Conservation (phyloP, 2,329 filamentous ascomycete genomes). For the Colletotrichum sp. region DNA sequence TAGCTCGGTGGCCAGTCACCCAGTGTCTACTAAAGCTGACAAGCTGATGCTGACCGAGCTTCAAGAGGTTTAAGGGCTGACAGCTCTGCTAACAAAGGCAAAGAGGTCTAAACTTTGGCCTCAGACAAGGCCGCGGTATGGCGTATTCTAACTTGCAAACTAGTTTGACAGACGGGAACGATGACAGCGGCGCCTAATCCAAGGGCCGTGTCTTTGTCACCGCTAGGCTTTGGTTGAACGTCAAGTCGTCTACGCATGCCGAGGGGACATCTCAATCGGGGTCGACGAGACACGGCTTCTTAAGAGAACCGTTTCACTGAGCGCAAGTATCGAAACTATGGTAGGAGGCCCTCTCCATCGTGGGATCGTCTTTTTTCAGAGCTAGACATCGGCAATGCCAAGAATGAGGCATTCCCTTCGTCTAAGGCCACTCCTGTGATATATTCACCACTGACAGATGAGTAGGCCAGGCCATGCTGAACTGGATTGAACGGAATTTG, state of each 20-base stretch:
- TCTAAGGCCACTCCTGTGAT: background rate
- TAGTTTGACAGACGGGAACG: background rate
- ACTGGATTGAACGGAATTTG: background rate
- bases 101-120: background rate
- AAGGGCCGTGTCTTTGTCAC: background rate
- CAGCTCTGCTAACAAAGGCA: background rate
- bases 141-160: background rate
- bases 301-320: background rate
- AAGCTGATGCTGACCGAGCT: background rate
- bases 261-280: background rate
- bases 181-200: background rate
- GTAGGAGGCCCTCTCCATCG: background rate
- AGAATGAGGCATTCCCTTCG: background rate
- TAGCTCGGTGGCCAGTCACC: background rate
- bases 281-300: background rate
- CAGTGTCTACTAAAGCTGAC: background rate
- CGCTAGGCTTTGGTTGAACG: background rate
- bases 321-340: background rate
- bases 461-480: background rate
- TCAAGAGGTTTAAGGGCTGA: background rate
- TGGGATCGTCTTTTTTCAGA: background rate
- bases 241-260: background rate
- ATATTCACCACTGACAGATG: background rate
- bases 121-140: background rate
- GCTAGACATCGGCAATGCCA: background rate